phyloP scores from a whole-genome alignment of 345 rosid species.

The Hibiscus tridactylites region DNA sequence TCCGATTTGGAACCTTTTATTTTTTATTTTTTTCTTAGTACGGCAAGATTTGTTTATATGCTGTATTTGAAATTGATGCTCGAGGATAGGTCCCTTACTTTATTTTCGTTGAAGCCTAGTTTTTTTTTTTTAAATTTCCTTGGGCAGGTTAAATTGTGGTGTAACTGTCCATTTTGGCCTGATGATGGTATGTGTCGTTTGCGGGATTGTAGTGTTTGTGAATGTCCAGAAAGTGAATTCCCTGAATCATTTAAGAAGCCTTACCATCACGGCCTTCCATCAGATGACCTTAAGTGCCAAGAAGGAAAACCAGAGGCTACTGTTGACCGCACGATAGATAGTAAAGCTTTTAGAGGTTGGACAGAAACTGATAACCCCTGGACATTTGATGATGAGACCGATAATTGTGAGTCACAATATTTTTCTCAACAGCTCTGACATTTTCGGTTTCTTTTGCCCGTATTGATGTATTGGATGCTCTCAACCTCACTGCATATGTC shows the following conservation, averaged over 20 bases:
- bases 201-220: constrained; percentile 93
- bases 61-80: no score
- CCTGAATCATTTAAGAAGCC: constrained; percentile 70
- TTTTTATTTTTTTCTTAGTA: no score
- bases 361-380: constrained; percentile 84
- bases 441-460: background rate
- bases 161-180: constrained; percentile 95
- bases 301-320: constrained; percentile 91
- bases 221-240: constrained; percentile 88
- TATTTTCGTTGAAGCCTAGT: background rate
- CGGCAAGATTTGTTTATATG: no score
- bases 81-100: background rate
- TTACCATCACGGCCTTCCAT: constrained; percentile 37
- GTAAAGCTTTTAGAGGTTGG: constrained; percentile 77
- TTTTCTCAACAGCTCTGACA: background rate
- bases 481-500: background rate
- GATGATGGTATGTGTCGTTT: constrained; percentile 94
- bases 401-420: constrained; percentile 48
- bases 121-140: background rate
- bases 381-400: constrained; percentile 93
- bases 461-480: constrained; percentile 6
- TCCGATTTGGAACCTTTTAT: background rate
- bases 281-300: constrained; percentile 70
- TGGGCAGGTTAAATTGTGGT: constrained; percentile 82
- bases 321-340: constrained; percentile 79